Evolutionary conservation across 345 rosid species (phyloP), one percentile per base, ranked within the genome.

Genomic region (Gossypium anomalum): DNA sequence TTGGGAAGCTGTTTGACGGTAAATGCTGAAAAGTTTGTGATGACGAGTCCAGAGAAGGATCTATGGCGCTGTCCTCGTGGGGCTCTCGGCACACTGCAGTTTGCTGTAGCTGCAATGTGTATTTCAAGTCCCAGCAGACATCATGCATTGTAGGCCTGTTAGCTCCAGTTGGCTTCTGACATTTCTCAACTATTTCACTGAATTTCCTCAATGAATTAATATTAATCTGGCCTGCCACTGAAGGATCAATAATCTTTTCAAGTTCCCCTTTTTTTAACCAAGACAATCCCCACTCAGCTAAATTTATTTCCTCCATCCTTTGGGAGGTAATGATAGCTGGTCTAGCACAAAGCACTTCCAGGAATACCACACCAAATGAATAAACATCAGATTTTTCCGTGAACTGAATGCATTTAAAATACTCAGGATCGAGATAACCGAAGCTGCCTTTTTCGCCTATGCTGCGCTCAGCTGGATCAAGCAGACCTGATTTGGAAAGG

Each of bases 391-490:
- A 87, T 79, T 89, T 88, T 16, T 89, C 88, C 2, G 89, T 86
- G 73, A 85, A 74, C 20, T 81, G 83, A 43, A 78, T 80, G 29
- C 85, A 71, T 71, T 74, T 80, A 51, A 87, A 79, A 72, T 85
- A 89, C 34, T 87, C 90, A 7, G 86, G 90, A 79, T 85, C 90
- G 14, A 87, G 82, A 73, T 89, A 89, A 41, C 92, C 89, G 5
- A 87, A 80, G 2, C 87, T 87, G 1, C 89, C 92, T 70, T 87
- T 87, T 25, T 84, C 73, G n/a, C 75, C 78, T 4, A 82, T 82
- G 73, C 84, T 85, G 34, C 72, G 77, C 55, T 83, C 83, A 25
- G 75, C 72, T 53, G 68, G 78, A 73, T 79, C 86, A 9, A 67
- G 61, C 11, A 77, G 62, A 19, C 85, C 83, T 0, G 68, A 75